Conservation (phyloP, 164 flowering plant genomes). For the Vitis cinerea region DNA sequence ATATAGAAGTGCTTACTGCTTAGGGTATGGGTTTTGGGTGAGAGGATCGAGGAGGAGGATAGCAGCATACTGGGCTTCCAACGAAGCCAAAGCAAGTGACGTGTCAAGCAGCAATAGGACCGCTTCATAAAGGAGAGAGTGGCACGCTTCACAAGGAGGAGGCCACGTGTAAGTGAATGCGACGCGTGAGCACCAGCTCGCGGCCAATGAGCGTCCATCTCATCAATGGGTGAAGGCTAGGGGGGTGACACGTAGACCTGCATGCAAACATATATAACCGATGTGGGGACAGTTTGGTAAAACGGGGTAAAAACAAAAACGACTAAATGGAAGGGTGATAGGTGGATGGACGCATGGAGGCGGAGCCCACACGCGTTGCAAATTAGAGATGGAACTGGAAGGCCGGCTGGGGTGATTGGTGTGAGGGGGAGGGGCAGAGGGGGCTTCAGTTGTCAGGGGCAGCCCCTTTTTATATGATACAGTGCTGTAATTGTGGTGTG, state of each 20-base stretch:
- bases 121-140: too few species aligned
- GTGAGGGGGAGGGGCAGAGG: neutral
- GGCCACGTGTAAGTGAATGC: too few species aligned
- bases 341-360: constrained; percentile 42
- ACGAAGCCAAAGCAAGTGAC: too few species aligned
- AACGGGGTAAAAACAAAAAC: neutral
- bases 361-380: constrained; percentile 35
- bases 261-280: neutral
- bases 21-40: too few species aligned
- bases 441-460: neutral
- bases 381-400: too few species aligned
- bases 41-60: too few species aligned
- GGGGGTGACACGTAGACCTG: neutral
- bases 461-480: neutral
- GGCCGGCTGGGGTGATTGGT: constrained; percentile 12
- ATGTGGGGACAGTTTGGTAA: neutral
- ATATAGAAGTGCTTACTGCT: too few species aligned
- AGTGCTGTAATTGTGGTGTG: neutral
- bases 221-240: neutral
- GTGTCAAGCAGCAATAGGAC: too few species aligned
- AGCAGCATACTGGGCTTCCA: too few species aligned
- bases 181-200: too few species aligned
- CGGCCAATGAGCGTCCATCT: neutral
- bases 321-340: constrained; percentile 22
- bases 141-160: too few species aligned